Conservation (phyloP, 2,329 filamentous ascomycete species). For the Fusarium xylarioides region DNA sequence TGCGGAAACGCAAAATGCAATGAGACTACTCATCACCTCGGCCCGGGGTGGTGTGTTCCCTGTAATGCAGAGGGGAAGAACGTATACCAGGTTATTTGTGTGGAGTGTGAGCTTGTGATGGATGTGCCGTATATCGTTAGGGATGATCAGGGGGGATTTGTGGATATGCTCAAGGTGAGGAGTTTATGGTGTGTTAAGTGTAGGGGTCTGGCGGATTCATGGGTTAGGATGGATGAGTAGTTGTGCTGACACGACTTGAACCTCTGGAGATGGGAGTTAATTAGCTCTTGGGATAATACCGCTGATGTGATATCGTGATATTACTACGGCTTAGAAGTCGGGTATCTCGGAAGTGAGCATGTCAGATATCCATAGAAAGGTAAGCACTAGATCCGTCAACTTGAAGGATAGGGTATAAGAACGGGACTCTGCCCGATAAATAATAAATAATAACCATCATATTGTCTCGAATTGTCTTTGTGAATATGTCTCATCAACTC, state of each 20-base stretch:
- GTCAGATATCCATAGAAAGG: not conserved
- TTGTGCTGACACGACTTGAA: not conserved
- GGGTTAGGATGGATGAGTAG: constrained; percentile 2
- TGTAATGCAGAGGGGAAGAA: constrained; percentile 1
- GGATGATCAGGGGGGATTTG: constrained; percentile 11
- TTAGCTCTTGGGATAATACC: not conserved
- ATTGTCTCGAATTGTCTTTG: accelerated
- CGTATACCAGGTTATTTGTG: constrained; percentile 14
- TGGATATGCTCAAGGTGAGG: constrained; percentile 28
- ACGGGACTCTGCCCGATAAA: not conserved
- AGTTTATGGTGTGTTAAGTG: constrained; percentile 36
- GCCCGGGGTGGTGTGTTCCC: constrained; percentile 28
- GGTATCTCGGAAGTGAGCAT: not conserved
- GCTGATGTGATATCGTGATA: not conserved
- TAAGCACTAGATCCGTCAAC: constrained; percentile 14
- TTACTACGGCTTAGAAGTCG: not conserved
- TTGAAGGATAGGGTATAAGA: not conserved
- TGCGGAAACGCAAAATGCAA: not conserved
- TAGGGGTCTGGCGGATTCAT: constrained; percentile 14
- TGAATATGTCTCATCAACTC: constrained; percentile 15
- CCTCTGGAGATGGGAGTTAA: not conserved
- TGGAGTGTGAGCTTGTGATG: constrained; percentile 5
- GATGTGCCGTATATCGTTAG: constrained; percentile 14
- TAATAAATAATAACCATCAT: not conserved
- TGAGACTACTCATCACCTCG: constrained; percentile 26